Conservation (phyloP, 345 rosid genomes). For the Eucalyptus pauciflora region DNA sequence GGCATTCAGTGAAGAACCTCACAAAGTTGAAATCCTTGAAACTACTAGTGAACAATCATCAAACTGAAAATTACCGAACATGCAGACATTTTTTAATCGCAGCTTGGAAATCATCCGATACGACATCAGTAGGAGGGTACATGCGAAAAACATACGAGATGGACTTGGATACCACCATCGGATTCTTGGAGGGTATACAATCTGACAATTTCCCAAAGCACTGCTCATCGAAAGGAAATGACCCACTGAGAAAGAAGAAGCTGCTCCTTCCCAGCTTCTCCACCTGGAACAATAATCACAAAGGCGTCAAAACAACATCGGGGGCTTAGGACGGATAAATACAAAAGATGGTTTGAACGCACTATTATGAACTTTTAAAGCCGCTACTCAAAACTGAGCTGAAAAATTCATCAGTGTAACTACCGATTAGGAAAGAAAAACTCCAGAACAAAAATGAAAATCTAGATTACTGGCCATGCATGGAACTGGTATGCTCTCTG, state of each 20-base stretch:
- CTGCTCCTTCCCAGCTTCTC: constrained; percentile 68
- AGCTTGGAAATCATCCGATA: constrained; percentile 35
- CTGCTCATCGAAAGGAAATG: constrained; percentile 54
- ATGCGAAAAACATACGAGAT: constrained; percentile 59
- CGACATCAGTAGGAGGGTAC: constrained; percentile 46
- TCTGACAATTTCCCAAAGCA: constrained; percentile 53
- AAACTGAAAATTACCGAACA: neutral
- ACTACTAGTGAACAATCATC: neutral
- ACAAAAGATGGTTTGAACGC: neutral
- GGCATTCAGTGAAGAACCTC: neutral
- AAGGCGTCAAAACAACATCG: neutral
- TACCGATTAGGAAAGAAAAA: neutral
- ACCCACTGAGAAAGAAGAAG: constrained; percentile 72
- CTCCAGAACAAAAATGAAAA: neutral
- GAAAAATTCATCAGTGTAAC: neutral
- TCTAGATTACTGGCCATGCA: neutral
- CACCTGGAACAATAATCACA: constrained; percentile 26
- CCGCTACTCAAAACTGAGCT: neutral
- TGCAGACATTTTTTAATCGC: constrained; percentile 15
- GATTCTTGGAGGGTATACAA: constrained; percentile 19
- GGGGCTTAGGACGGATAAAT: neutral
- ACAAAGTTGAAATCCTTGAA: neutral
- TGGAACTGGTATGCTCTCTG: neutral
- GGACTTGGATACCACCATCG: constrained; percentile 47
- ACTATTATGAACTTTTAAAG: neutral